These are phyloP conservation scores for Aspergillus costaricaensis DNA, from an alignment of 2,329 filamentous ascomycete genomes.

Conservation along the genomic window DNA sequence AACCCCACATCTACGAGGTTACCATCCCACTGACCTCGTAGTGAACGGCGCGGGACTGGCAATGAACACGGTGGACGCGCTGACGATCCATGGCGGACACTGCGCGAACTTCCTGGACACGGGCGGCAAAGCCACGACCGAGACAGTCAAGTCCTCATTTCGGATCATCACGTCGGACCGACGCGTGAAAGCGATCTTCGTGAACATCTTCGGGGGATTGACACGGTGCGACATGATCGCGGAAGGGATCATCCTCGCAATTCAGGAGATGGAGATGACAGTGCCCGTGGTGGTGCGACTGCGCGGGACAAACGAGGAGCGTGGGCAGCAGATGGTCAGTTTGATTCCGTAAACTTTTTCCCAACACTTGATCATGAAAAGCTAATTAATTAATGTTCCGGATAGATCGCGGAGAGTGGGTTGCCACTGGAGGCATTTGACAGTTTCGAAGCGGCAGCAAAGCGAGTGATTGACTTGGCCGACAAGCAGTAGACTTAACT, in stretches of 20 bases:
- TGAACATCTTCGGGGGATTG: slow-evolving; percentile 71
- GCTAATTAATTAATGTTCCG: slow-evolving; percentile 12
- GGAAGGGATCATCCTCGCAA: slow-evolving; percentile 70
- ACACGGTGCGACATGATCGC: slow-evolving; percentile 82
- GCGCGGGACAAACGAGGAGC: slow-evolving; percentile 71
- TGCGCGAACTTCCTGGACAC: slow-evolving; percentile 88
- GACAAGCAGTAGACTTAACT: not conserved
- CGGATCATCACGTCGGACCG: slow-evolving; percentile 70
- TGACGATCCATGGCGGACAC: slow-evolving; percentile 65
- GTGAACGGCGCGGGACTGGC: slow-evolving; percentile 88
- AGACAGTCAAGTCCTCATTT: slow-evolving; percentile 78
- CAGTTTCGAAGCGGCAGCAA: slow-evolving; percentile 71
- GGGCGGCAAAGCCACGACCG: slow-evolving; percentile 80
- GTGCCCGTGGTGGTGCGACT: slow-evolving; percentile 77
- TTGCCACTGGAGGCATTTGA: slow-evolving; percentile 71
- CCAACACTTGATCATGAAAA: not conserved
- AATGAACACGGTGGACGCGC: slow-evolving; percentile 86
- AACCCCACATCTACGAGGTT: not conserved
- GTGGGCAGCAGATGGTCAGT: slow-evolving; percentile 65
- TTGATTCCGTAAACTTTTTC: not conserved
- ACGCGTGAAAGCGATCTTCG: slow-evolving; percentile 70
- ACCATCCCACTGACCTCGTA: slow-evolving; percentile 9
- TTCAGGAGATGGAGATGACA: slow-evolving; percentile 65
- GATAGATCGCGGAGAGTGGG: slow-evolving; percentile 64
- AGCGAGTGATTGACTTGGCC: slow-evolving; percentile 64